Base-by-base conservation (phyloP, 192 early-diverging fungal species). In the Umbelopsis ramanniana region DNA sequence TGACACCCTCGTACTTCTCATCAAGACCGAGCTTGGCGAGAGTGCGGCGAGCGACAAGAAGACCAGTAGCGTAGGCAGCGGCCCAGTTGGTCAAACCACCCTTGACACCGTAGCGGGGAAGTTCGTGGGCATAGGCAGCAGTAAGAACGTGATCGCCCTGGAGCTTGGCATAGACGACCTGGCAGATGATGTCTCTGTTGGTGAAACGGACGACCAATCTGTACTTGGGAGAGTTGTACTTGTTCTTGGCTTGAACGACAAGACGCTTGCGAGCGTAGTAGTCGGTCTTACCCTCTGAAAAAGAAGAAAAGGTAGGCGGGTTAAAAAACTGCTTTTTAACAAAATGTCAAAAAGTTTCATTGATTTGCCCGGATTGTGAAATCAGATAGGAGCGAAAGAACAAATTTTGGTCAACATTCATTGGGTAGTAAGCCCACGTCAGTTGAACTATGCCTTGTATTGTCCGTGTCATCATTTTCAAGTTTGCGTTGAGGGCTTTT, bases 161-260 rank as follows among this genome's bases (percentile, higher is more conserved):
- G 83, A 99, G 90, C 93, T 97, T 96, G 87, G 97, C 92, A 87
- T 96, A 97, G 73, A 98, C 88, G 76, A 99, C 89, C 89, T 99
- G 97, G 88, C 90, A 91, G 82, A 98, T 88, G 73, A 98, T 87
- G 86, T 98, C 96, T 72, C 87, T 90, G 94, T 97, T 97, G 90
- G 97, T 98, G 94, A 99, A 92, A 72, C 97, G 95, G 74, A 99
- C 97, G 78, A 98, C 96, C 79, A 99, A 86, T 80, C 97, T 91
- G 93, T 98, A 99, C 92, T 99, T 99, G 84, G 96, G 96, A 74
- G 96, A 93, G 92, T 99, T 99, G 95, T 99, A 99, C 92, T 98
- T 99, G 94, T 97, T 97, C 94, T 99, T 99, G 79, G 97, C 97
- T 90, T 99, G 97, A 81, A 91, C 88, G 33, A 98, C 91, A 72